Evolutionary conservation across 192 early-diverging fungal genomes (phyloP), one percentile per base, ranked within the genome.

Genomic region (Backusella circina): DNA sequence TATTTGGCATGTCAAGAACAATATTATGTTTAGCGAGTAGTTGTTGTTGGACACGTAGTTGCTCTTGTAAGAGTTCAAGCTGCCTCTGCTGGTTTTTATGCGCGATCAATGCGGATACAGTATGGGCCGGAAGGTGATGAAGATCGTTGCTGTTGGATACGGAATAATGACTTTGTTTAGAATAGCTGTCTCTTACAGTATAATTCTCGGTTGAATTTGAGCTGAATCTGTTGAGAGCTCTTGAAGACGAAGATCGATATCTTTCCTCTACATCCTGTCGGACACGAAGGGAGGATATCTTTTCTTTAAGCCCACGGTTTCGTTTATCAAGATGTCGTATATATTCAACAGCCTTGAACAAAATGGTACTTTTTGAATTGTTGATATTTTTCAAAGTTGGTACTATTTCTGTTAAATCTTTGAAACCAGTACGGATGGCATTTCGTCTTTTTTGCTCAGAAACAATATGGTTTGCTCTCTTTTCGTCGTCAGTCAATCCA

Each of bases 381-480:
- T 89, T 90, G 33, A 88, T 76, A 36, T 90, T 88, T 38, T 84
- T 93, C 41, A 97, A 83, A 1, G 89, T 91, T 9, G 96, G 95
- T 31, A 97, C 91, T 36, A 95, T 89, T 50, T 93, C 92, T n/a
- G 93, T 91, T 77, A 98, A 90, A 74, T 95, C 91, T 77, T 95
- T 93, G 85, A 96, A 96, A 44, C 96, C 96, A 33, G 83, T 86
- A 7, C 94, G 91, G 39, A 93, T 92, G 6, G 88, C 84, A 51
- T 90, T 91, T 51, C 92, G 70, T 57, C 92, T 86, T 77, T 92
- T 92, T 73, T 93, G 91, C 75, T 93, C 92, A 0, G 89, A 91
- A 6, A 84, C 81, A 57, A 93, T 92, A 77, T 93, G 92, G 77
- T 93, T 93, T 5, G 86, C 84, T 23, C 90, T 76, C 54, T 91